Base-by-base conservation (phyloP, 352 stramenopile genomes). In the Phytophthora ramorum region DNA sequence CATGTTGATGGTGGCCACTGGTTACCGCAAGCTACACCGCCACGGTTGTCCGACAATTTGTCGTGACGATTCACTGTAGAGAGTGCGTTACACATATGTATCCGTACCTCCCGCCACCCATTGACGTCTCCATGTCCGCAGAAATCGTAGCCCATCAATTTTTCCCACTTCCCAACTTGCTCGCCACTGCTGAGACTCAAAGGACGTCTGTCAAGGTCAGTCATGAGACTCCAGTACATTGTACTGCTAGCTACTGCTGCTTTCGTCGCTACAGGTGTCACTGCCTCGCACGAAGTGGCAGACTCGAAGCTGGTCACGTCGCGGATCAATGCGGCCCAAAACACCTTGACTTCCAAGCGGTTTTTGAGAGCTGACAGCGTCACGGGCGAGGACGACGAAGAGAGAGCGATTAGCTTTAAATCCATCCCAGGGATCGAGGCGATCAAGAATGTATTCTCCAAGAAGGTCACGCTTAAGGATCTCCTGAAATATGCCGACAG, bases 341-440 rank as follows among this genome's bases (percentile, higher is more conserved):
- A 50, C 56, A 19, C 22, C 19, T 4, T 57, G n/a, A 1, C 28
- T 17, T 13, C 14, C 14, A 47, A 48, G n/a, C 19, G 49, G 14
- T 46, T 67, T 7, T 19, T 67, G 34, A 61, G 49, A n/a, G 20
- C 19, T 4, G 28, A 41, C n/a, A 48, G 7, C 5, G 22, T 0
- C 1, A 14, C 19, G 2, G 10, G 38, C 4, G 32, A 45, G 9
- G 12, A 41, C 16, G 34, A 61, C 28, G 49, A 61, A 35, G 58
- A 66, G 16, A 53, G 50, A 37, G 38, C 19, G n/a, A 41, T 58
- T 17, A 44, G 28, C 10, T 4, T 41, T 12, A 57, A 57, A 14
- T 24, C 46, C 9, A 44, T 58, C 17, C 35, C 35, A 19, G 37
- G 45, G 1, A 0, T 64, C 22, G 30, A 60, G 10, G 47, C 47